Percentiles rank a stretch among this genome's conserved stretches.
Conservation (phyloP, 1,139 yeast genomes). For the Petasospora rhodanensis region DNA sequence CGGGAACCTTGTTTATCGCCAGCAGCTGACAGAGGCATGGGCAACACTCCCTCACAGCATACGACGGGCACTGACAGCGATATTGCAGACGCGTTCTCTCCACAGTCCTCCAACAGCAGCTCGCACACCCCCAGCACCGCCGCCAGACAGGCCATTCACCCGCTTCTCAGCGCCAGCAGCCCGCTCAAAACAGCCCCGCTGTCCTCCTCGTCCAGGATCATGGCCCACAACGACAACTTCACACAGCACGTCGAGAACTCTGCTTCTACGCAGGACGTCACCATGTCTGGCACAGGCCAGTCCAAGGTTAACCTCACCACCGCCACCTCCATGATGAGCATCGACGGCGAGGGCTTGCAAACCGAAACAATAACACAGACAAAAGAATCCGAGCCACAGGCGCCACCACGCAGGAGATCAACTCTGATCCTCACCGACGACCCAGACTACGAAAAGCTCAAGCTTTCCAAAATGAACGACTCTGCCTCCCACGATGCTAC, state of each 20-base stretch:
- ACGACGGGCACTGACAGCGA: too few species aligned
- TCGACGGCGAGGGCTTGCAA: conserved; percentile 15
- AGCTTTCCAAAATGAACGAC: conserved; percentile 6
- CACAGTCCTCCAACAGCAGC: too few species aligned
- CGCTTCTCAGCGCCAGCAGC: conserved; percentile 16
- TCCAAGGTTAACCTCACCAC: conserved; percentile 21
- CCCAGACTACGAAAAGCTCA: conserved; percentile 36
- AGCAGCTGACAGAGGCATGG: too few species aligned
- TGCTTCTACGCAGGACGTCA: conserved; percentile 22
- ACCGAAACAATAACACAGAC: neutral
- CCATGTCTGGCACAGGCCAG: conserved; percentile 25
- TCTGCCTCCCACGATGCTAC: conserved; percentile 10
- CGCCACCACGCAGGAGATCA: conserved; percentile 31
- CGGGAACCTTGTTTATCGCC: too few species aligned
- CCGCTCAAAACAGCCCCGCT: conserved; percentile 12
- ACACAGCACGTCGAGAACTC: conserved; percentile 7
- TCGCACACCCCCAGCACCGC: too few species aligned
- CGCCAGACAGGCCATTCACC: too few species aligned
- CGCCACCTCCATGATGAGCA: conserved; percentile 23
- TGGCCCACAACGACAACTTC: conserved; percentile 14
- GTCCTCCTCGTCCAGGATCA: conserved; percentile 16
- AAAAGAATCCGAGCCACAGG: conserved; percentile 7
- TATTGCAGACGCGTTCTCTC: too few species aligned
- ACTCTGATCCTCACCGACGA: conserved; percentile 36
- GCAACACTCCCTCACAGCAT: conserved; percentile 21